Evolutionary conservation across 2,329 filamentous ascomycete species (phyloP), one percentile per base, ranked within the genome.

Genomic region (Lecanicillium sp.): DNA sequence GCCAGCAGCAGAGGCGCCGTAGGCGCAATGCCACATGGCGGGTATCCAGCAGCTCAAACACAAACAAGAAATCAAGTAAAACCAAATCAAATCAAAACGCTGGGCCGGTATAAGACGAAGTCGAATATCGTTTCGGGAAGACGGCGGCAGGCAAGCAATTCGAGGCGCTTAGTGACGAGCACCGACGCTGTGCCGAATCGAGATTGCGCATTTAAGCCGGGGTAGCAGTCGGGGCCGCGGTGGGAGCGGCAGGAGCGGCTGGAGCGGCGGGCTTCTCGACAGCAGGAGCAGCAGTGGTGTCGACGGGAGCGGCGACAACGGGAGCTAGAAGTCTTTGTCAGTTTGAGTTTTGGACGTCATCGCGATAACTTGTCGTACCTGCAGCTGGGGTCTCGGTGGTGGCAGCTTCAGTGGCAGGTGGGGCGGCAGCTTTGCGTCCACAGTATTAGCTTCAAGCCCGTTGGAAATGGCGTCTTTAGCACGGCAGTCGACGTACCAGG

Each of bases 351-450:
- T 10, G 17, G 5, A 17, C 15, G 26, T 8, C 9, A 21, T 29
- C 10, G 14, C 8, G 15, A 15, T 24, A 21, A 10, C 15, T 4
- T 10, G 20, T 19, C 47, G 26, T 49, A 49, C 47, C 54, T 50
- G 38, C 26, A 4, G 19, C 41, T 5, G 52, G 40, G 37, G 51
- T 47, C 38, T 52, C 50, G 17, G 51, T 52, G 2, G 50, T 52
- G 8, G 62, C 38, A 33, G 58, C 49, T 41, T 60, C 62, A 15
- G 54, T 35, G 11, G 52, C 52, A 12, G 56, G 50, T 19, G 60
- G 53, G 27, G 55, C 54, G n/a, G 53, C 55, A 32, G 56, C 54
- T 49, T 23, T 9, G 27, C 30, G 38, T 42, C 32, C 39, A 49
- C 46, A 43, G 29, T 37, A 43, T 48, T 43, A 48, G 45, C 38